phyloP scores from a whole-genome alignment of 202 grass and related monocot genomes.

The Panicum virgatum region DNA sequence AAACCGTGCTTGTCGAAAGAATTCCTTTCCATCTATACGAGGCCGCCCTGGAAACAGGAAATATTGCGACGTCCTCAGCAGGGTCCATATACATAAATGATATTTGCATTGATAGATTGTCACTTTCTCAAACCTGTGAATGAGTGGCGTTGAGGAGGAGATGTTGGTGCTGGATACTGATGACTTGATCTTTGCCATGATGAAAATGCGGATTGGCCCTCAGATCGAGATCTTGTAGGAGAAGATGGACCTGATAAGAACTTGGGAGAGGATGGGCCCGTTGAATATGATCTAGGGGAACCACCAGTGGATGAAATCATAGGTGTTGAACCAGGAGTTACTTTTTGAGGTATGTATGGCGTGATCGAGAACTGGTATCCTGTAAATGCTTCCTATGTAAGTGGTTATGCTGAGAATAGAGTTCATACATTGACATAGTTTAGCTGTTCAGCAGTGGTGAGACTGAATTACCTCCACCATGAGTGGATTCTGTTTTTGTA shows the following conservation, averaged over 20 bases:
- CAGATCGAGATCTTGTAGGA: slow-evolving; percentile 57
- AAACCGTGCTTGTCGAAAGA: slow-evolving; percentile 95
- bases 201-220: slow-evolving; percentile 46
- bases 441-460: slow-evolving; percentile 18
- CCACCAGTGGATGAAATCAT: slow-evolving; percentile 49
- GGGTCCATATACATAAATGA: background rate
- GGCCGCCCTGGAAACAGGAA: slow-evolving; percentile 53
- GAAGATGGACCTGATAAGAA: slow-evolving; percentile 64
- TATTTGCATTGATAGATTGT: background rate
- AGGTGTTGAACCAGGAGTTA: slow-evolving; percentile 53
- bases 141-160: slow-evolving; percentile 60
- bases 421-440: slow-evolving; percentile 15
- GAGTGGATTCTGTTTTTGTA: slow-evolving; percentile 46
- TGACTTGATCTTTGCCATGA: slow-evolving; percentile 63
- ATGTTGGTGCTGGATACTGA: slow-evolving; percentile 67
- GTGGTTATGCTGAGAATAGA: background rate
- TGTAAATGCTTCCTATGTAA: slow-evolving; percentile 44
- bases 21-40: slow-evolving; percentile 92
- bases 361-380: slow-evolving; percentile 68
- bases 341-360: slow-evolving; percentile 51
- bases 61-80: slow-evolving; percentile 8
- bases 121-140: slow-evolving; percentile 50
- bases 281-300: slow-evolving; percentile 55
- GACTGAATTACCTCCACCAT: slow-evolving; percentile 60
- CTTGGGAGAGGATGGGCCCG: slow-evolving; percentile 59